These are phyloP conservation scores for Backusella mclennaniae DNA, from an alignment of 192 early-diverging fungal species.

Conservation along the genomic window DNA sequence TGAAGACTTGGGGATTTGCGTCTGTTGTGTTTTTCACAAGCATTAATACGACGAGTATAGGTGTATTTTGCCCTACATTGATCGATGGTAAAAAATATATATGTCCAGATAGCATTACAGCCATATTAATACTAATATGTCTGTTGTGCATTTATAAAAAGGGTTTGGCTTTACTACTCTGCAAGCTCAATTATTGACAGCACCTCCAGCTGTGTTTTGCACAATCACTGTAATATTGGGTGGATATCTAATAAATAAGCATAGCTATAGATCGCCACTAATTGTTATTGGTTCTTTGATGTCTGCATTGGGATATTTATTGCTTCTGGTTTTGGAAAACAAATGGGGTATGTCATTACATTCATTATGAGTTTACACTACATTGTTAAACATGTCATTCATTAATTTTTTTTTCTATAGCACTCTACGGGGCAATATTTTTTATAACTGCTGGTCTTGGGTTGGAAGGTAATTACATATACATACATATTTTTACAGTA, in stretches of 20 bases:
- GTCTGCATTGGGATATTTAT: constrained; percentile 14
- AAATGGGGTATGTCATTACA: constrained; percentile 20
- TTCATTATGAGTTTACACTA: background rate
- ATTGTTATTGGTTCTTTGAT: constrained; percentile 17
- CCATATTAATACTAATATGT: background rate
- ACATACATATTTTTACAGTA: background rate
- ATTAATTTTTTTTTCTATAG: background rate
- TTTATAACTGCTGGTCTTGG: background rate
- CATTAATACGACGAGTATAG: constrained; percentile 13
- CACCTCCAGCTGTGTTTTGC: constrained; percentile 19
- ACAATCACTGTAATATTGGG: constrained; percentile 15
- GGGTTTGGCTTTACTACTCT: constrained; percentile 27
- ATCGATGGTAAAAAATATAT: constrained; percentile 8
- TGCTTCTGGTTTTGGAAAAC: constrained; percentile 16
- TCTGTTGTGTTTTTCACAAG: constrained; percentile 6
- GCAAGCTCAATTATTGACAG: constrained; percentile 26
- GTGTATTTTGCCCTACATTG: constrained; percentile 22
- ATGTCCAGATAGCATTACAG: background rate
- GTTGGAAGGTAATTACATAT: background rate
- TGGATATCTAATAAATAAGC: constrained; percentile 19
- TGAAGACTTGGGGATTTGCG: constrained; percentile 20
- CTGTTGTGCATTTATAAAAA: background rate
- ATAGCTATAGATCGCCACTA: constrained; percentile 14
- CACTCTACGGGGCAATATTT: background rate
- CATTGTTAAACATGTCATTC: background rate